phyloP scores from a whole-genome alignment of 2,329 filamentous ascomycete species.

The Colletotrichum filicis region DNA sequence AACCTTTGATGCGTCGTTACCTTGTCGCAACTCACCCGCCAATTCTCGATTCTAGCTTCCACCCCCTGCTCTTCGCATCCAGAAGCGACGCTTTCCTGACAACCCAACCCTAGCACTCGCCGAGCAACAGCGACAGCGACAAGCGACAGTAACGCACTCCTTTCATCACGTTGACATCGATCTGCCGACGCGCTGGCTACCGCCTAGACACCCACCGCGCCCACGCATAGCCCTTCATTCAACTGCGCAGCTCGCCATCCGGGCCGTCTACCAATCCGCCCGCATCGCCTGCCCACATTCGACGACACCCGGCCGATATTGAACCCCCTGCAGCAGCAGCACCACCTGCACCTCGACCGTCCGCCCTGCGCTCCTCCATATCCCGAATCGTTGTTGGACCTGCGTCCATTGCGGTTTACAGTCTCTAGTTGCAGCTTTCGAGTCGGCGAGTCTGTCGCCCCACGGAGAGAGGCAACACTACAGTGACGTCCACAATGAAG shows the following conservation, averaged over 20 bases:
- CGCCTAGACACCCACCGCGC: neutral
- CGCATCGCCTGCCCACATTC: neutral
- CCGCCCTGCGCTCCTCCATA: conserved; percentile 12
- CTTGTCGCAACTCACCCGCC: conserved; percentile 20
- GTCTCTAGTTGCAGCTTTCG: conserved; percentile 20
- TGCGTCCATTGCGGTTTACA: conserved; percentile 19
- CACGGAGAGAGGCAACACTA: conserved; percentile 28
- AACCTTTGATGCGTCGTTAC: conserved; percentile 26
- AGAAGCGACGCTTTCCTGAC: conserved; percentile 30
- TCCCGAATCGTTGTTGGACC: conserved; percentile 21
- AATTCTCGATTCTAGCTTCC: conserved; percentile 21
- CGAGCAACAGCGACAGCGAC: conserved; percentile 7
- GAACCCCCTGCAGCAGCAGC: neutral
- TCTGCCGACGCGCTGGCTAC: conserved; percentile 32
- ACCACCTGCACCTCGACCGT: conserved; percentile 14
- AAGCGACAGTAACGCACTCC: conserved; percentile 11
- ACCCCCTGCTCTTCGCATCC: conserved; percentile 21
- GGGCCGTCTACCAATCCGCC: conserved; percentile 4
- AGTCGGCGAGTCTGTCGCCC: conserved; percentile 33
- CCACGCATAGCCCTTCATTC: neutral
- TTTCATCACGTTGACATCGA: conserved; percentile 29
- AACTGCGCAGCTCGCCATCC: conserved; percentile 4
- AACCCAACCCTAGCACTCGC: conserved; percentile 27
- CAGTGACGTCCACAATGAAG: conserved; percentile 79
- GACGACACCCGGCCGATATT: neutral